phyloP scores from a whole-genome alignment of 768 basidiomycete genomes.

The Cystobasidiopsis lactophilus region DNA sequence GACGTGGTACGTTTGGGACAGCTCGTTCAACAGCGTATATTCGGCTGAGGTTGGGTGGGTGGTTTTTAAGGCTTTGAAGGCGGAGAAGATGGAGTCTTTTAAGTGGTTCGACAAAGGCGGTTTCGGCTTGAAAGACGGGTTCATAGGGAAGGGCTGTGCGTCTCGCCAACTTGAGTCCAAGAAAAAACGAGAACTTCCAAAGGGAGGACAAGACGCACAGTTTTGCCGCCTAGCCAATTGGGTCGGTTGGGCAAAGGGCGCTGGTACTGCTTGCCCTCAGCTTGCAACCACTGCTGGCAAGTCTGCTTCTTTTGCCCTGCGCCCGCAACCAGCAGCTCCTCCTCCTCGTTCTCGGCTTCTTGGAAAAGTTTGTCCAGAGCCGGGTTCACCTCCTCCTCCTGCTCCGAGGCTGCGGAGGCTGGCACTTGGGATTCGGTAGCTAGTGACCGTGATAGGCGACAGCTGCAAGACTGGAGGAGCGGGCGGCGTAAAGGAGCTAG shows the following conservation, averaged over 20 bases:
- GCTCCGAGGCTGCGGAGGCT: too few species aligned
- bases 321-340: too few species aligned
- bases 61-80: conserved; percentile 24
- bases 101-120: conserved; percentile 45
- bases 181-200: neutral
- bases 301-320: too few species aligned
- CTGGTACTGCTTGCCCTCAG: neutral
- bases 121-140: conserved; percentile 61
- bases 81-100: conserved; percentile 37
- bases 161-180: neutral
- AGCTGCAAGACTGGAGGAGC: too few species aligned
- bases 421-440: too few species aligned
- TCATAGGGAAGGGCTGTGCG: conserved; percentile 67
- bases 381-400: too few species aligned
- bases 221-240: conserved; percentile 1
- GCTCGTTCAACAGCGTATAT: conserved; percentile 28
- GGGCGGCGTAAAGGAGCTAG: too few species aligned
- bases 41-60: conserved; percentile 2
- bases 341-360: too few species aligned
- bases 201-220: neutral
- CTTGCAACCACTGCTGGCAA: neutral
- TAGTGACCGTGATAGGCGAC: too few species aligned
- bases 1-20: conserved; percentile 42
- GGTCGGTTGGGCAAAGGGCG: neutral
- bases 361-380: too few species aligned